Conservation (phyloP, 306 rosid genomes). For the Amphicarpaea edgeworthii region DNA sequence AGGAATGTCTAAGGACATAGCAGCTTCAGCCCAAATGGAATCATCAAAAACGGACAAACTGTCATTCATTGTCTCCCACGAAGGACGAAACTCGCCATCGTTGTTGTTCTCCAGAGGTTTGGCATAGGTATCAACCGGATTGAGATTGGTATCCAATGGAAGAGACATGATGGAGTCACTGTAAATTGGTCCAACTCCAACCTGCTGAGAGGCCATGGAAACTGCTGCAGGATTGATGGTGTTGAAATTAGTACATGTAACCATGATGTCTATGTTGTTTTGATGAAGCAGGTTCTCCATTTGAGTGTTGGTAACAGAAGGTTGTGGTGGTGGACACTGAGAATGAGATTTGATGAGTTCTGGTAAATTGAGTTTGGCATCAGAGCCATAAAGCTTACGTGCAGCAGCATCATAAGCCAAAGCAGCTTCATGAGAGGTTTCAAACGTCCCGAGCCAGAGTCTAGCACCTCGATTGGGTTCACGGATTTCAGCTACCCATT, state of each 20-base stretch:
- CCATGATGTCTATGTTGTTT: background rate
- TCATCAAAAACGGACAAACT: slow-evolving; percentile 60
- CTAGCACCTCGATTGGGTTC: slow-evolving; percentile 94
- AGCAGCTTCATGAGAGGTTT: slow-evolving; percentile 82
- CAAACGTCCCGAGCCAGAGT: slow-evolving; percentile 94
- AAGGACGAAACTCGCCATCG: slow-evolving; percentile 40
- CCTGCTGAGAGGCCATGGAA: slow-evolving; percentile 41
- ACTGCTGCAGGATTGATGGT: background rate
- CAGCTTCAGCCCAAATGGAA: slow-evolving; percentile 77
- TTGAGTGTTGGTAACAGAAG: slow-evolving; percentile 8
- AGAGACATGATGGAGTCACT: slow-evolving; percentile 33
- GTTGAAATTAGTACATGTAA: background rate
- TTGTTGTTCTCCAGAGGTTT: slow-evolving; percentile 28
- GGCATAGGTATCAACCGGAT: background rate
- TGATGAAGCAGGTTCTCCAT: slow-evolving; percentile 16
- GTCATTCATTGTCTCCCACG: slow-evolving; percentile 56
- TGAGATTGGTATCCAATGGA: slow-evolving; percentile 18
- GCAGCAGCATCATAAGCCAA: slow-evolving; percentile 87
- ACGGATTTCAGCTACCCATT: slow-evolving; percentile 98
- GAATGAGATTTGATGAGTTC: slow-evolving; percentile 12
- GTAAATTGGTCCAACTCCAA: slow-evolving; percentile 36
- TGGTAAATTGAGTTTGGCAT: slow-evolving; percentile 86
- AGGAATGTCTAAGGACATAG: slow-evolving; percentile 71
- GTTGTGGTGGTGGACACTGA: slow-evolving; percentile 23
- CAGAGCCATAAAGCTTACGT: slow-evolving; percentile 75